Conservation (phyloP, 2,329 filamentous ascomycete genomes). For the Pseudocercospora vitis region DNA sequence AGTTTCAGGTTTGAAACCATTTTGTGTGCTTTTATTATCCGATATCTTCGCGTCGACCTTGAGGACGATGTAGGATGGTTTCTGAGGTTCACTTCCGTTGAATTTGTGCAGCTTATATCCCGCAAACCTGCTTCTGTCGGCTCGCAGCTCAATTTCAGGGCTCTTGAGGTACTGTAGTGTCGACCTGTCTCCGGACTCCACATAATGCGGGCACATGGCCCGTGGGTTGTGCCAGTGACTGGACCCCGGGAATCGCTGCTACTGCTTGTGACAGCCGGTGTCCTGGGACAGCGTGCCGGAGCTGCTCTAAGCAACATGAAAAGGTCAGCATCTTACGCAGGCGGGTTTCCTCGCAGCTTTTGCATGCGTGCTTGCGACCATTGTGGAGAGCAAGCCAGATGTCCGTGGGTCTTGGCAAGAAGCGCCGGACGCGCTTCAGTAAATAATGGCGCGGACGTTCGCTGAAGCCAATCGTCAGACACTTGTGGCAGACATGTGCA, state of each 20-base stretch:
- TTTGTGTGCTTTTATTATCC: neutral
- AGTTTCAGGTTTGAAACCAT: slow-evolving; percentile 8
- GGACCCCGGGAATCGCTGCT: slow-evolving; percentile 4
- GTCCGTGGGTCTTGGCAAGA: slow-evolving; percentile 7
- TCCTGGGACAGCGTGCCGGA: neutral
- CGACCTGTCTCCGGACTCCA: slow-evolving; percentile 9
- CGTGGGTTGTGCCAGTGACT: slow-evolving; percentile 1
- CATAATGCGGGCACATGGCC: slow-evolving; percentile 10
- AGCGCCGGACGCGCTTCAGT: neutral
- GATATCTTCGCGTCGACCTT: neutral
- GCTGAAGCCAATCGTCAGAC: slow-evolving; percentile 4
- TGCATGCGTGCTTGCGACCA: neutral
- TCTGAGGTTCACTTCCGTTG: neutral
- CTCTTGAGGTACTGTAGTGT: neutral
- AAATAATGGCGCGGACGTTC: neutral
- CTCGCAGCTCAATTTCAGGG: neutral
- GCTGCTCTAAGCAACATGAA: slow-evolving; percentile 1
- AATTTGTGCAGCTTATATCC: neutral
- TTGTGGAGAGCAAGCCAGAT: neutral
- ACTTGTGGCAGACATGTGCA: slow-evolving; percentile 16
- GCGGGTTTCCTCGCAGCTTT: slow-evolving; percentile 8
- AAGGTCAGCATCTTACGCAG: neutral
- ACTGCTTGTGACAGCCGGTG: neutral
- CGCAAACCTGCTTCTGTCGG: slow-evolving; percentile 4
- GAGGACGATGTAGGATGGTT: neutral